Percentiles rank a stretch among this genome's conserved stretches.
Conservation (phyloP, 139 green algal genomes). For the Haematococcus lacustris region DNA sequence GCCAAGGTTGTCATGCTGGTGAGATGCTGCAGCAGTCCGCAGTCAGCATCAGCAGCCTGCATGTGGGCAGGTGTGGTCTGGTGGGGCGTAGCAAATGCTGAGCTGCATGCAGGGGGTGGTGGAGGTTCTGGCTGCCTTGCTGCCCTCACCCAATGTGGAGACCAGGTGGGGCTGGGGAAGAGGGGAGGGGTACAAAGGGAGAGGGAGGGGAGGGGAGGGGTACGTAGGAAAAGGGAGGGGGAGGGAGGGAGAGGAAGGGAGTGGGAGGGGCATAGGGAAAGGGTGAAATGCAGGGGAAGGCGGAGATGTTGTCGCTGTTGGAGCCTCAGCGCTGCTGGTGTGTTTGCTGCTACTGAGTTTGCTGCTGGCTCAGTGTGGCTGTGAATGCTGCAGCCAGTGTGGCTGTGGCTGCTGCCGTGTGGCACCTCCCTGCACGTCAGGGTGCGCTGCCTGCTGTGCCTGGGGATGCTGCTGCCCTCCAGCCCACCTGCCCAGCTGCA, state of each 20-base stretch:
- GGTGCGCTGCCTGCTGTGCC: constrained; percentile 12
- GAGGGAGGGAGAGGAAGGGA: too few species aligned
- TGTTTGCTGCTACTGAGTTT: too few species aligned
- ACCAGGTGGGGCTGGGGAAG: too few species aligned
- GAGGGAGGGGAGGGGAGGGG: too few species aligned
- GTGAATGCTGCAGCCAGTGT: neutral
- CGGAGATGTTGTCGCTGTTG: neutral
- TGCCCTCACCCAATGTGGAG: constrained; percentile 9
- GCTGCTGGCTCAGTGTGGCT: neutral
- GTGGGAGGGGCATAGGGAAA: constrained; percentile 7
- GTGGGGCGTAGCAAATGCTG: too few species aligned
- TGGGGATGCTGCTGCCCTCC: constrained; percentile 24
- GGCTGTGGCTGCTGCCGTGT: neutral
- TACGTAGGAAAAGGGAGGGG: too few species aligned
- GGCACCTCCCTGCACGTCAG: neutral
- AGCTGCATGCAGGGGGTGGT: constrained; percentile 15
- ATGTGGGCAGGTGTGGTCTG: too few species aligned
- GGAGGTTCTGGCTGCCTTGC: neutral
- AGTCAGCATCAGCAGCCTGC: too few species aligned
- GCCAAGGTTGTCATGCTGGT: too few species aligned
- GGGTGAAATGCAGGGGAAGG: neutral
- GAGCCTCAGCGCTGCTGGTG: neutral
- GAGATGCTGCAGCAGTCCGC: too few species aligned
- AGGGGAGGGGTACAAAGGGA: too few species aligned
- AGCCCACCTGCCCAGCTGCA: constrained; percentile 6